These are phyloP conservation scores for Eleusine coracana DNA, from an alignment of 176 grass and related monocot genomes.

Conservation along the genomic window DNA sequence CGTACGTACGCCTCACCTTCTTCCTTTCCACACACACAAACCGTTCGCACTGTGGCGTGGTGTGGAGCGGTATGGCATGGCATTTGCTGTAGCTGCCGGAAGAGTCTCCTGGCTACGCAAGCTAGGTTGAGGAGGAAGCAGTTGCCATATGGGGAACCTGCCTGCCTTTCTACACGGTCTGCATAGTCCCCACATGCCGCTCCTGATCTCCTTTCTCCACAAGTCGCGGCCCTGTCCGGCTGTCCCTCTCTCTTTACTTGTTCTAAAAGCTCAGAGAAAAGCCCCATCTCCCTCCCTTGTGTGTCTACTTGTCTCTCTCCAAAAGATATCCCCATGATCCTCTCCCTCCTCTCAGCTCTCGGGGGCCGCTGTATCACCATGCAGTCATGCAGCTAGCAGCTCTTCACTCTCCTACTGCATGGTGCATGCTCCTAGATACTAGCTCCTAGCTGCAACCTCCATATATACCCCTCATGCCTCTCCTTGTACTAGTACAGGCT, in stretches of 20 bases:
- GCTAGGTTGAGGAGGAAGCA: slow-evolving; percentile 21
- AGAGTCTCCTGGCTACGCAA: neutral
- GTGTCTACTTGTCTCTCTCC: slow-evolving; percentile 89
- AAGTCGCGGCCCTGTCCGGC: neutral
- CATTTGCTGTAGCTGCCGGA: neutral
- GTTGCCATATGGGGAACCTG: slow-evolving; percentile 41
- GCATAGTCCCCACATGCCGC: slow-evolving; percentile 24
- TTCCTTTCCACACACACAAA: neutral
- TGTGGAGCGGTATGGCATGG: no score
- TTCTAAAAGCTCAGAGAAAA: neutral
- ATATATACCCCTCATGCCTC: slow-evolving; percentile 44
- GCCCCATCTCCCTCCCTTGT: slow-evolving; percentile 15
- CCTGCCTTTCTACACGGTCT: neutral
- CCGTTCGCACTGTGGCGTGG: no score
- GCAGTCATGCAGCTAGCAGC: slow-evolving; percentile 19
- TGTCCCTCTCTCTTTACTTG: neutral
- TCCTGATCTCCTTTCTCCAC: slow-evolving; percentile 9
- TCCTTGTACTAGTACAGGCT: neutral
- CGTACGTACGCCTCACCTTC: neutral
- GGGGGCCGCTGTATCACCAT: slow-evolving; percentile 12
- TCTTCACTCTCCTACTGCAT: neutral
- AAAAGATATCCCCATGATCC: slow-evolving; percentile 94
- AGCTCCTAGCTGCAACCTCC: neutral
- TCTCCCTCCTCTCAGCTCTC: slow-evolving; percentile 56
- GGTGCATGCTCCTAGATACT: neutral